Conservation (phyloP, 306 rosid species). For the Malus sylvestris region DNA sequence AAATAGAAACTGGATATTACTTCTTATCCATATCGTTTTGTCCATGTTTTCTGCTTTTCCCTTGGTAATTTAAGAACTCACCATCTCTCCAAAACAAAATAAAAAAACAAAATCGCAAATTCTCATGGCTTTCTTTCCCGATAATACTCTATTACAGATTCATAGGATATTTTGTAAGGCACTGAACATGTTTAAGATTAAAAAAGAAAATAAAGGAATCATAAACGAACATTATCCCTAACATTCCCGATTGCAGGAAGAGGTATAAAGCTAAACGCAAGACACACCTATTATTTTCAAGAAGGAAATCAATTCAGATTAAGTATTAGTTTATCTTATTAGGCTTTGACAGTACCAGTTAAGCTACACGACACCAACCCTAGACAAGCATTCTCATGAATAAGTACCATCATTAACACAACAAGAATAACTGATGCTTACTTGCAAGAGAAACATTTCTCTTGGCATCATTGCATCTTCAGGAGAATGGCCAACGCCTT, state of each 20-base stretch:
- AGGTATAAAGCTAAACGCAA: neutral
- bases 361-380: neutral
- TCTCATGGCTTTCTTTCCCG: too few relatives aligned
- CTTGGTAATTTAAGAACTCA: neutral
- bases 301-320: neutral
- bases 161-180: neutral
- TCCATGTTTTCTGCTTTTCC: neutral
- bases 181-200: neutral
- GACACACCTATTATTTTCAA: neutral
- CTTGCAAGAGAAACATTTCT: constrained; percentile 91
- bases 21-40: neutral
- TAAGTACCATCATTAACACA: neutral
- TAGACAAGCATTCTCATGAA: neutral
- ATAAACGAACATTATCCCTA: neutral
- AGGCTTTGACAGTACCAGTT: neutral
- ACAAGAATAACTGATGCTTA: constrained; percentile 18
- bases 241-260: neutral
- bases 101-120: too few relatives aligned
- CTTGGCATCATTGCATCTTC: constrained; percentile 82
- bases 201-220: neutral
- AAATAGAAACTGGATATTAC: neutral
- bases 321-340: neutral
- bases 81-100: neutral
- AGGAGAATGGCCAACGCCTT: constrained; percentile 77
- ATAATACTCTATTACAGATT: neutral